Evolutionary conservation across 208 protist genomes (phyloP).

Genomic region (Wallacemonas sp.): DNA sequence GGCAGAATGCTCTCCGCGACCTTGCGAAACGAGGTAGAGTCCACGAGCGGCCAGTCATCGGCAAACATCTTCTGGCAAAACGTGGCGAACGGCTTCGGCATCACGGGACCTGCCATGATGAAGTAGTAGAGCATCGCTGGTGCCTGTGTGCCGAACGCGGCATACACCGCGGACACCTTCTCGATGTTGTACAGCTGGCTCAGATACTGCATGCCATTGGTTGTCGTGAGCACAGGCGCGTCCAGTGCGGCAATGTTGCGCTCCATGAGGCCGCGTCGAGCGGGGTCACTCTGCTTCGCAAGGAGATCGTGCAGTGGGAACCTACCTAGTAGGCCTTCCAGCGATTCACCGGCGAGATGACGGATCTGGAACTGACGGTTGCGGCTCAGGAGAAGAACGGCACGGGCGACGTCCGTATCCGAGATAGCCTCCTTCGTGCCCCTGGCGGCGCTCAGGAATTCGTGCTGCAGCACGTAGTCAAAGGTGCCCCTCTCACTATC

Average conservation of each 20-base stretch:
- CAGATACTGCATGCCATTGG: conserved; percentile 29
- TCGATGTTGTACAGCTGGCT: conserved; percentile 32
- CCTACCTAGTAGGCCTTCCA: background rate
- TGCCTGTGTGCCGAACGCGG: conserved; percentile 56
- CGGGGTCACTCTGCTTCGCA: background rate
- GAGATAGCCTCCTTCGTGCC: conserved; percentile 39
- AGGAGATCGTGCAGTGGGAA: conserved; percentile 4
- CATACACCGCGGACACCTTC: conserved; percentile 16
- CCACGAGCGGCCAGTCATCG: conserved; percentile 86
- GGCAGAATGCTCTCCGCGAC: conserved; percentile 71
- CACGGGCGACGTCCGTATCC: conserved; percentile 11
- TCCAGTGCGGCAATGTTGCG: conserved; percentile 57
- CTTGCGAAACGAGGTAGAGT: conserved; percentile 66
- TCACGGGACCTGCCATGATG: conserved; percentile 54
- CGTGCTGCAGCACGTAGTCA: conserved; percentile 60
- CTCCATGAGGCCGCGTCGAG: conserved; percentile 13
- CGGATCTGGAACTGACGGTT: conserved; percentile 10
- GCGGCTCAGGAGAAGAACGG: conserved; percentile 1
- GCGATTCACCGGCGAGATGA: background rate
- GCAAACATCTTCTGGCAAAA: conserved; percentile 54
- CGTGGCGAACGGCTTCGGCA: conserved; percentile 62
- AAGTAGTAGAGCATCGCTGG: conserved; percentile 68
- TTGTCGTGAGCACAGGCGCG: conserved; percentile 43
- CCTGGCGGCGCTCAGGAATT: conserved; percentile 34
- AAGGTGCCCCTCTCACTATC: conserved; percentile 56